These are phyloP conservation scores for Dactylellina drechsleri DNA, from an alignment of 2,329 filamentous ascomycete species.

Conservation along the genomic window DNA sequence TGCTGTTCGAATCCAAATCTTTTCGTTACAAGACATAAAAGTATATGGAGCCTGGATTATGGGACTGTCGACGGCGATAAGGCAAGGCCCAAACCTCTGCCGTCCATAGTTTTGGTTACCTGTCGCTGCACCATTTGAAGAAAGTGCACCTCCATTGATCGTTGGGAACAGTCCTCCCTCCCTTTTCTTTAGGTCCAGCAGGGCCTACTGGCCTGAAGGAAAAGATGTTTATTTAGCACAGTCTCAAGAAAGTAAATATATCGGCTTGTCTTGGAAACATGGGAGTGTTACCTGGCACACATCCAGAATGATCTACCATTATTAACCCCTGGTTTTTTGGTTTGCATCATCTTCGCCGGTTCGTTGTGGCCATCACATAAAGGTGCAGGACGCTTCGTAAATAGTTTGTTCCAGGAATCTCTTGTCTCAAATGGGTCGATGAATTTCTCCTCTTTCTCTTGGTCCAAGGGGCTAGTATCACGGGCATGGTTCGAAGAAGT, in stretches of 20 bases:
- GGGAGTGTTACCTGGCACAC: slow-evolving; percentile 68
- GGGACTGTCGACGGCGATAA: neutral
- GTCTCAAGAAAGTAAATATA: slow-evolving; percentile 12
- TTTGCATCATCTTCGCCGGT: slow-evolving; percentile 82
- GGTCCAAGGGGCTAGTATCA: slow-evolving; percentile 1
- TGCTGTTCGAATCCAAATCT: too few relatives aligned
- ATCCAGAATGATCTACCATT: slow-evolving; percentile 75
- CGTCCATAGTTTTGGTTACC: neutral
- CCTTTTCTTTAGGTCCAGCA: slow-evolving; percentile 79
- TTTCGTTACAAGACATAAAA: too few relatives aligned
- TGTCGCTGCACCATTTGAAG: slow-evolving; percentile 58
- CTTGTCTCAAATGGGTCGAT: slow-evolving; percentile 78
- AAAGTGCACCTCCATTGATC: slow-evolving; percentile 65
- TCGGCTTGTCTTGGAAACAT: neutral
- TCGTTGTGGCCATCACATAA: slow-evolving; percentile 85
- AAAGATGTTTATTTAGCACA: slow-evolving; percentile 52
- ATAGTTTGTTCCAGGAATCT: slow-evolving; percentile 85
- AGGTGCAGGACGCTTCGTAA: slow-evolving; percentile 78
- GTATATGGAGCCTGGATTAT: neutral
- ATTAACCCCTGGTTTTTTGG: slow-evolving; percentile 90
- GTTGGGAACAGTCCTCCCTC: slow-evolving; percentile 81
- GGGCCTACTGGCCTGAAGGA: slow-evolving; percentile 75
- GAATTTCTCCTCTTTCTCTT: slow-evolving; percentile 62
- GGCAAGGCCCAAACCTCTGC: neutral
- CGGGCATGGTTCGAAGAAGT: neutral